phyloP scores from a whole-genome alignment of 225 moss, liverwort and hornwort genomes.

The Neckera pumila region DNA sequence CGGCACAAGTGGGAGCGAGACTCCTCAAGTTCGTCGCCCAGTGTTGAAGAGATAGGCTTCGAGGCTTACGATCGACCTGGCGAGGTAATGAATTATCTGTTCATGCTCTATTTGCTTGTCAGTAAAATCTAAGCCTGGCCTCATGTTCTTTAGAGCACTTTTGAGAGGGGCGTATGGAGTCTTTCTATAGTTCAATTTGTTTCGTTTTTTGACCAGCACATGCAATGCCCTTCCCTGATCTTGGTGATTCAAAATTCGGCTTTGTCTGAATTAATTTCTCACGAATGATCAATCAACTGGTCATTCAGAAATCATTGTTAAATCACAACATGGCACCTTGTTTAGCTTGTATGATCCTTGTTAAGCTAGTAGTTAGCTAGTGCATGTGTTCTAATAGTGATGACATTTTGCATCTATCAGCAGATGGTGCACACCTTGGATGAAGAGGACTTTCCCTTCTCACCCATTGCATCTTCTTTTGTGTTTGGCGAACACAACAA shows the following conservation, averaged over 20 bases:
- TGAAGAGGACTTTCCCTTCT: conserved; percentile 60
- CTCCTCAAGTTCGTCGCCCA: conserved; percentile 34
- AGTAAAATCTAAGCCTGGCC: background rate
- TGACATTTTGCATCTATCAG: background rate
- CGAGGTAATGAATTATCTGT: conserved; percentile 18
- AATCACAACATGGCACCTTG: background rate
- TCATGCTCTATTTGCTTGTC: background rate
- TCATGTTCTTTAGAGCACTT: background rate
- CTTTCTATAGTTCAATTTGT: background rate
- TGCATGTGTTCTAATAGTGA: background rate
- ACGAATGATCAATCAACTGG: background rate
- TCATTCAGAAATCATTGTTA: background rate
- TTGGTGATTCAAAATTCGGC: background rate
- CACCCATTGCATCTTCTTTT: conserved; percentile 51
- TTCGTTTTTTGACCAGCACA: background rate
- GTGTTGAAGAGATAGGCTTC: conserved; percentile 33
- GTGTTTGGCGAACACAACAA: conserved; percentile 48
- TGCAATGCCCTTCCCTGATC: background rate
- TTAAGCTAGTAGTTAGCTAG: background rate
- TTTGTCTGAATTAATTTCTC: background rate
- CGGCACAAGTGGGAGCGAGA: conserved; percentile 52
- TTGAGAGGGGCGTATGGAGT: background rate
- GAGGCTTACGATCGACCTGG: conserved; percentile 50
- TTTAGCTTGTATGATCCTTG: background rate
- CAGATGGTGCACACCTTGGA: conserved; percentile 44